Base-by-base conservation (phyloP, 78 protist genomes). In the Cavenderia fasciculata region DNA sequence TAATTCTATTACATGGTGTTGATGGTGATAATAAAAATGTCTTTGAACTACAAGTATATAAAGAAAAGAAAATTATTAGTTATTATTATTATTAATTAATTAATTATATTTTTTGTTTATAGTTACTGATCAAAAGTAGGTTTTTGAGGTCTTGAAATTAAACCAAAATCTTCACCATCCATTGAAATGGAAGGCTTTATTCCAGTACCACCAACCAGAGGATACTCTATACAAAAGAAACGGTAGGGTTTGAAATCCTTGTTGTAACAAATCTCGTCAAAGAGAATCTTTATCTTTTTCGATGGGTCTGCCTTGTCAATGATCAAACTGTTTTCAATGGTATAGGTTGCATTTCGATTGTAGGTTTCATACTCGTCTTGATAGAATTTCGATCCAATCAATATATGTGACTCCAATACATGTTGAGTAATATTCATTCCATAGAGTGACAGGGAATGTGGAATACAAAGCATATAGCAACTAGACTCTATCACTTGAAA, bases 161-260 rank as follows among this genome's bases (percentile, higher is more conserved):
- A 49, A n/a, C 61, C 56, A 52, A 41, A 54, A 7, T 66, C 41
- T 38, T 82, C 73, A 19, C 31, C 36, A 33, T 71, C 74, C 25
- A n/a, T 16, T 7, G 78, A 82, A 1, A 82, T 82, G n/a, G 78
- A 68, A 41, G 78, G 57, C 19, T 82, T 79, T 19, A 66, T 59
- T 36, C 76, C 88, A 38, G 76, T 59, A 51, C 90, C 78, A n/a
- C 90, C 90, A 40, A 59, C 76, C 25, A 82, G 44, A 25, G 90
- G 90, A 18, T 40, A 62, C n/a, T 82, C 90, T n/a, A 82, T 57
- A 68, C 90, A 82, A 14, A 52, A 40, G 33, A 82, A 34, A 68
- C 68, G 44, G 56, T 68, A 82, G 29, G 90, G 73, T 56, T 82
- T 82, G 25, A 31, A 82, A 36, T 82, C 90, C 68, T 56, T 82